These are phyloP conservation scores for Coccomyxa sp. DNA, from an alignment of 139 green algal genomes.

Conservation along the genomic window DNA sequence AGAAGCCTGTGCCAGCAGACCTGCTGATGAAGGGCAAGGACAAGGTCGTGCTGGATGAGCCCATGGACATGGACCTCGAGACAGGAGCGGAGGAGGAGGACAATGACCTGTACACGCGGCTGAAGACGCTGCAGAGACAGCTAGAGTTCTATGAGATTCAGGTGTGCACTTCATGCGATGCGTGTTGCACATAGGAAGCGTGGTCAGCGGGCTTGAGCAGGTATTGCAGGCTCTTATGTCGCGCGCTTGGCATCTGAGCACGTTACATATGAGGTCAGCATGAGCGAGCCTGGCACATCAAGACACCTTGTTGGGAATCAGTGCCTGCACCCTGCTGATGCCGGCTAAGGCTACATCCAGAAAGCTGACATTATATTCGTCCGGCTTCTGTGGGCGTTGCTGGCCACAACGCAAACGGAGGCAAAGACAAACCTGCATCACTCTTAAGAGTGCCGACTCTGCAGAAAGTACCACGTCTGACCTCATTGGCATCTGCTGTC, in stretches of 20 bases:
- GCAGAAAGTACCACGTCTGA: too few species aligned
- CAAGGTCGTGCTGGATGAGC: background rate
- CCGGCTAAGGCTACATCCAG: too few species aligned
- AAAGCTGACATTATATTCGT: too few species aligned
- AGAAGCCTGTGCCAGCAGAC: background rate
- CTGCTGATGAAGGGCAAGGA: background rate
- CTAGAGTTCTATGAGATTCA: slow-evolving; percentile 99
- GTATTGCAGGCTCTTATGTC: background rate
- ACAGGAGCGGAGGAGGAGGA: slow-evolving; percentile 10
- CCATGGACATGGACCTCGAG: slow-evolving; percentile 7
- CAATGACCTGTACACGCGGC: slow-evolving; percentile 76
- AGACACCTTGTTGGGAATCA: too few species aligned
- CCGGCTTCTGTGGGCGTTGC: too few species aligned
- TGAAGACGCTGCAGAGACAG: slow-evolving; percentile 93
- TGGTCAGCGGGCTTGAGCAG: background rate
- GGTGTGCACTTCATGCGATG: slow-evolving; percentile 17
- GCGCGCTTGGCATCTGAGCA: background rate
- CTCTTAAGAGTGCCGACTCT: too few species aligned
- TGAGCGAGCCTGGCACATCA: too few species aligned
- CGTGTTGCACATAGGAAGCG: background rate
- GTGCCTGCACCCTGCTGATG: too few species aligned
- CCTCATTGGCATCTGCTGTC: too few species aligned
- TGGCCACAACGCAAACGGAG: too few species aligned
- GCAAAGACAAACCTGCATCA: too few species aligned
- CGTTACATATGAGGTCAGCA: too few species aligned